Evolutionary conservation across 1,284 basidiomycete genomes (phyloP), one percentile per base, ranked within the genome.

Genomic region (Fistulinella staudtii): DNA sequence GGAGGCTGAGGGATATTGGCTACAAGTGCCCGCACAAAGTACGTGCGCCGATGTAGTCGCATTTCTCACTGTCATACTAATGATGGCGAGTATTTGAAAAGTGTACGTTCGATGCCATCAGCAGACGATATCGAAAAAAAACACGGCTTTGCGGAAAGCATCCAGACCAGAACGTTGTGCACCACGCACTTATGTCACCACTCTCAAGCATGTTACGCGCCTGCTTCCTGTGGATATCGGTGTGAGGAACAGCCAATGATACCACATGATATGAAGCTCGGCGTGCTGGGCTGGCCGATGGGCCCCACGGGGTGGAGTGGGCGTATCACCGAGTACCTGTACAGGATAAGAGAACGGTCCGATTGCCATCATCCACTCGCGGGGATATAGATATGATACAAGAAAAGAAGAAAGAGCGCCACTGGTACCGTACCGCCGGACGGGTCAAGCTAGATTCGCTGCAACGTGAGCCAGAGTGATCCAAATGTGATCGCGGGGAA

Each of bases 1-100:
- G 10, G 18, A 39, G 15, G 10, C 14, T 30, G 55, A 53, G 55
- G 46, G 58, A 45, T 52, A 61, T 56, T 54, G 13, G 58, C 55
- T 4, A 58, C 44, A 54, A 36, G 58, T 43, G 55, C 55, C 55
- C 58, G 25, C 50, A 52, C n/a, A 14, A n/a, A n/a, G n/a, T n/a
- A 25, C 36, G 23, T 7, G 36, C 17, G 28, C 22, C 27, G 29
- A 33, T 35, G 17, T 20, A 9, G 36, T 29, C 9, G 15, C 25
- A 10, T 20, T 28, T 34, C 18, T 20, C 17, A 18, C 21, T n/a
- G 14, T 22, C 29, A 34, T 34, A 20, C 21, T 18, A 11, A 34
- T 31, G 29, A 10, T n/a, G 29, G 29, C 18, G 9, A 11, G 10
- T 21, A 34, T 34, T n/a, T 2, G 5, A 39, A 30, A 7, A 9